Evolutionary conservation across 768 basidiomycete genomes (phyloP).

Genomic region (Leccinellum luteum): DNA sequence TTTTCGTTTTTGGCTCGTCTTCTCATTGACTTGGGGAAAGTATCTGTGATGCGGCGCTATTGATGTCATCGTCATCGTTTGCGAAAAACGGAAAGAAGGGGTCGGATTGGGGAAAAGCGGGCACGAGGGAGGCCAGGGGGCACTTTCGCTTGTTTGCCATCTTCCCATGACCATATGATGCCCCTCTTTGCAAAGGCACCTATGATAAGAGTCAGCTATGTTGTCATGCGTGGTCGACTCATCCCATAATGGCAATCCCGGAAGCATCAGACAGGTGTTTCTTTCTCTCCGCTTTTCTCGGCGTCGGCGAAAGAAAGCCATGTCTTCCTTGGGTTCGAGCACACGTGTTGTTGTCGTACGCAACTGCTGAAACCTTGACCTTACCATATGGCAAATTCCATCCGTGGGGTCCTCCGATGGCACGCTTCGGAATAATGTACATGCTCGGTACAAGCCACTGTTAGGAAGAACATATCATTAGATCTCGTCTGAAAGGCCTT

Average conservation of each 20-base stretch:
- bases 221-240: background rate
- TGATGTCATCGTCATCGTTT: background rate
- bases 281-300: background rate
- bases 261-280: background rate
- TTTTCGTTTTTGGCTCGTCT: background rate
- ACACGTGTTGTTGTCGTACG: conserved; percentile 10
- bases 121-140: background rate
- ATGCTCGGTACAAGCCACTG: background rate
- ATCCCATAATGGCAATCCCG: background rate
- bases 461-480: background rate
- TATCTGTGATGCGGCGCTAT: background rate
- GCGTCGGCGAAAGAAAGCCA: conserved; percentile 5
- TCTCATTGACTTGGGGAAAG: background rate
- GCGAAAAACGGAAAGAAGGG: background rate
- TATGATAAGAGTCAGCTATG: background rate
- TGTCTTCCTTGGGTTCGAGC: background rate
- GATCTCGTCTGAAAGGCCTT: background rate
- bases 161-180: background rate
- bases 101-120: background rate
- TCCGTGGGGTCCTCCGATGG: background rate
- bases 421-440: background rate
- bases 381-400: background rate
- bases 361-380: background rate
- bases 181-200: background rate
- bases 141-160: background rate